Base-by-base conservation (phyloP, 306 rosid species). In the Corylus heterophylla region DNA sequence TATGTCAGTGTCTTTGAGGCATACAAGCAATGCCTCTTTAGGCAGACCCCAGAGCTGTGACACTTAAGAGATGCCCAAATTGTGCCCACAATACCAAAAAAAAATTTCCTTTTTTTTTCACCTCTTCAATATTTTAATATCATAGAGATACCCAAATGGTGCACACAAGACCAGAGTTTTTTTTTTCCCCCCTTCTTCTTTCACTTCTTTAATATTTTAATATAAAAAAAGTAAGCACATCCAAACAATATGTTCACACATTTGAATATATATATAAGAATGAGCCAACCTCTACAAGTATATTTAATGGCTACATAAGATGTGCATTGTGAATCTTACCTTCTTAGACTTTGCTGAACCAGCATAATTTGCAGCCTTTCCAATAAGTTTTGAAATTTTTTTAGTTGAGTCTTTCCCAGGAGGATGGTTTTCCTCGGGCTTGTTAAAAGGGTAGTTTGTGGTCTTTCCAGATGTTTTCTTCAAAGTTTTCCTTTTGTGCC, bases 351-450 rank as follows among this genome's bases (percentile, higher is more conserved):
- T 93, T 62, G 92, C 92, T 5, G 97, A 93, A 82, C 92, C 91
- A 78, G 96, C 99, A 83, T 90, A 90, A 18, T 88, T 88, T 81
- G 96, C 92, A 83, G 97, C 97, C 86, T 86, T 89, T 63, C 99
- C 98, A 45, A 96, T 93, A 14, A 96, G 85, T 85, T 93, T 93
- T 3, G 99, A 90, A 82, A 93, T 90, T 86, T 89, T 96, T 89
- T 93, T 96, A 48, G 94, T 87, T 17, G 93, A 82, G 87, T 96
- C 99, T 89, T 93, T 93, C 86, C 99, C 99, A 17, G 96, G 98
- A 73, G 94, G 96, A 89, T 91, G 93, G 80, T 90, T 90, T 87
- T 96, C 99, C 87, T 93, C 97, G 56, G 99, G 98, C 86, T 93
- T 96, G 84, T 93, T 80, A 51, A 91, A 90, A 76, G 97, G 97